These are phyloP conservation scores for Diversispora epigaea DNA, from an alignment of 192 early-diverging fungal genomes.

Conservation along the genomic window DNA sequence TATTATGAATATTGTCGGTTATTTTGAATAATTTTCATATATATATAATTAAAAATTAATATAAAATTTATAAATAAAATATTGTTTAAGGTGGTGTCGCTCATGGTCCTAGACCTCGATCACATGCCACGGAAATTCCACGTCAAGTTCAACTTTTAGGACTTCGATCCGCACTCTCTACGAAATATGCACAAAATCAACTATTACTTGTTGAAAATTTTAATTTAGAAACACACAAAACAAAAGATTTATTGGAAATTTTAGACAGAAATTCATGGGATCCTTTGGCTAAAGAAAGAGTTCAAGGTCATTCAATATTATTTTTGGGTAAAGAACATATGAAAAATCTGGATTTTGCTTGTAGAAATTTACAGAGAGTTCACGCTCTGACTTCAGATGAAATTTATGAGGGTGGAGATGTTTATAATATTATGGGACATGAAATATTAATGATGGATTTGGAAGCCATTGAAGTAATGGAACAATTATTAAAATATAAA, in stretches of 20 bases:
- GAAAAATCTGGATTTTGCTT: constrained; percentile 27
- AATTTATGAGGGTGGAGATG: constrained; percentile 9
- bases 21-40: neutral
- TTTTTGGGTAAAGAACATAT: constrained; percentile 29
- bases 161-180: constrained; percentile 78
- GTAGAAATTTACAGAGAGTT: constrained; percentile 15
- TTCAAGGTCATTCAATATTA: constrained; percentile 37
- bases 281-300: constrained; percentile 35
- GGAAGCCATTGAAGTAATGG: neutral
- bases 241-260: constrained; percentile 50
- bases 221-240: constrained; percentile 53
- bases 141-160: constrained; percentile 84
- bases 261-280: constrained; percentile 47
- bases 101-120: constrained; percentile 93
- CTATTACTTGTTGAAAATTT: constrained; percentile 79
- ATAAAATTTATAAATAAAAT: neutral
- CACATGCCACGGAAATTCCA: constrained; percentile 82
- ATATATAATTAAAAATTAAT: neutral
- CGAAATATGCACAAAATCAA: constrained; percentile 90
- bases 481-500: constrained; percentile 34
- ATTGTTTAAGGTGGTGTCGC: constrained; percentile 61
- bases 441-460: constrained; percentile 22
- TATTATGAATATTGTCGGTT: too few species aligned
- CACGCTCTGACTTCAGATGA: constrained; percentile 4
- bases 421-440: constrained; percentile 36